Conservation (phyloP, 352 stramenopile species). For the Phytophthora colocasiae region DNA sequence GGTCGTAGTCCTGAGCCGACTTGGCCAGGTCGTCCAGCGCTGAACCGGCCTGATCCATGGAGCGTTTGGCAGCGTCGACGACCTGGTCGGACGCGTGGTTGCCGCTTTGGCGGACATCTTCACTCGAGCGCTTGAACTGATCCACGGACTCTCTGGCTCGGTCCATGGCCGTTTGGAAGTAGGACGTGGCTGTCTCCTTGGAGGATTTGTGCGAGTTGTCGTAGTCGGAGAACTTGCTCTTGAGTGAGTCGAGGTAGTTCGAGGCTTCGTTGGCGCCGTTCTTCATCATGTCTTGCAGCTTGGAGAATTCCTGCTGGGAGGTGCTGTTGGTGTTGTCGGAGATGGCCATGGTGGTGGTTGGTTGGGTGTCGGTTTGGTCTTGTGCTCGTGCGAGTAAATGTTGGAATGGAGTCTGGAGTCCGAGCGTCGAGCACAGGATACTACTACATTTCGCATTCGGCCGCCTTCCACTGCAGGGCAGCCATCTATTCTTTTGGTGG, state of each 20-base stretch:
- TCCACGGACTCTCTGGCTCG: conserved; percentile 26
- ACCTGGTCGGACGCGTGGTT: conserved; percentile 20
- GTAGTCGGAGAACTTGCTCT: conserved; percentile 48
- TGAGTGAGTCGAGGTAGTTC: conserved; percentile 48
- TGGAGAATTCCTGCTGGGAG: conserved; percentile 42
- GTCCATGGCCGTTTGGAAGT: conserved; percentile 49
- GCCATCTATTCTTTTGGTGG: neutral
- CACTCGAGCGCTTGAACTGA: conserved; percentile 30
- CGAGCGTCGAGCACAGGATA: neutral
- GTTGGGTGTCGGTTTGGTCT: conserved; percentile 1
- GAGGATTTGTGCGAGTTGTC: conserved; percentile 47
- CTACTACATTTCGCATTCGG: neutral
- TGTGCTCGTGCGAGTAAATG: conserved; percentile 19
- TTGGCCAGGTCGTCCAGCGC: conserved; percentile 39
- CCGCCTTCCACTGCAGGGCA: neutral
- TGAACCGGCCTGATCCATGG: conserved; percentile 39
- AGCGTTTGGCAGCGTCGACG: conserved; percentile 32
- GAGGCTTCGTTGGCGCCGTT: conserved; percentile 35
- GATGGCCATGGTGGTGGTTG: conserved; percentile 35
- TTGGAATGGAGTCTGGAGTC: conserved; percentile 12
- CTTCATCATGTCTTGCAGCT: conserved; percentile 47
- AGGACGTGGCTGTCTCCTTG: conserved; percentile 42
- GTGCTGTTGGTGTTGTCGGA: conserved; percentile 26
- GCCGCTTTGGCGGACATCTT: conserved; percentile 15
- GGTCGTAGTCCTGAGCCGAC: conserved; percentile 28